Evolutionary conservation across 208 protist species (phyloP).

Genomic region (Wallacemonas collosoma): DNA sequence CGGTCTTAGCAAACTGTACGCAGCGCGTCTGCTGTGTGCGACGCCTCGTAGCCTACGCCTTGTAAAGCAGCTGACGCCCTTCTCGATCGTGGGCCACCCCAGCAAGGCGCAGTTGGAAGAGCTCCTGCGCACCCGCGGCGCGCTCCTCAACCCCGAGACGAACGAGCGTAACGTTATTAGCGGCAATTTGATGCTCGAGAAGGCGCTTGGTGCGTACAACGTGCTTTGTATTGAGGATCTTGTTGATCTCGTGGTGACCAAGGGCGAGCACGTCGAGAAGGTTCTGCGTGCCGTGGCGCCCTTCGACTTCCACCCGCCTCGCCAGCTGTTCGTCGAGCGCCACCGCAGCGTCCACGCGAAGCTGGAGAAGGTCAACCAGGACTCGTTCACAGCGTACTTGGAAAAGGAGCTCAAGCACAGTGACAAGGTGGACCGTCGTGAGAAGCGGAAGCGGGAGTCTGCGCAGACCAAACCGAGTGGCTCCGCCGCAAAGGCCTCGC

Average conservation of each 20-base stretch:
- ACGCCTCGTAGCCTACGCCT: slow-evolving; percentile 61
- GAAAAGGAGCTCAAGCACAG: slow-evolving; percentile 64
- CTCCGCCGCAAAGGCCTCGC: not conserved
- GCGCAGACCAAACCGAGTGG: not conserved
- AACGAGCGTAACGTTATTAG: slow-evolving; percentile 73
- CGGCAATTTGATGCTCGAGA: slow-evolving; percentile 87
- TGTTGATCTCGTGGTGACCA: slow-evolving; percentile 67
- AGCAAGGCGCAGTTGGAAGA: slow-evolving; percentile 71
- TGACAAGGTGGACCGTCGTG: slow-evolving; percentile 42
- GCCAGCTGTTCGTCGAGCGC: slow-evolving; percentile 86
- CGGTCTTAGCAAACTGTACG: slow-evolving; percentile 80
- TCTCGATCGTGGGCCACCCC: slow-evolving; percentile 81
- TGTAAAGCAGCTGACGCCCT: slow-evolving; percentile 77
- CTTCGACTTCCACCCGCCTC: slow-evolving; percentile 91
- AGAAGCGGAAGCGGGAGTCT: slow-evolving; percentile 20
- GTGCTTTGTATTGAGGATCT: slow-evolving; percentile 91
- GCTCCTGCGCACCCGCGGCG: slow-evolving; percentile 83
- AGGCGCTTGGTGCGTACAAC: slow-evolving; percentile 83
- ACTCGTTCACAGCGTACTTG: slow-evolving; percentile 87
- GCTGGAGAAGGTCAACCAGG: slow-evolving; percentile 79
- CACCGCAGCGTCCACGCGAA: slow-evolving; percentile 85
- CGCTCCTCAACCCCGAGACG: slow-evolving; percentile 75
- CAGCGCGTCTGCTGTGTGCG: slow-evolving; percentile 65
- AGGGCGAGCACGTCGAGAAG: slow-evolving; percentile 65
- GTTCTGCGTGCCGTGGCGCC: slow-evolving; percentile 75